A percentile compares a stretch with the other conserved stretches of the same genome.
Evolutionary conservation across 1,284 basidiomycete genomes (phyloP).

Genomic region (Cutaneotrichosporon daszewskae): DNA sequence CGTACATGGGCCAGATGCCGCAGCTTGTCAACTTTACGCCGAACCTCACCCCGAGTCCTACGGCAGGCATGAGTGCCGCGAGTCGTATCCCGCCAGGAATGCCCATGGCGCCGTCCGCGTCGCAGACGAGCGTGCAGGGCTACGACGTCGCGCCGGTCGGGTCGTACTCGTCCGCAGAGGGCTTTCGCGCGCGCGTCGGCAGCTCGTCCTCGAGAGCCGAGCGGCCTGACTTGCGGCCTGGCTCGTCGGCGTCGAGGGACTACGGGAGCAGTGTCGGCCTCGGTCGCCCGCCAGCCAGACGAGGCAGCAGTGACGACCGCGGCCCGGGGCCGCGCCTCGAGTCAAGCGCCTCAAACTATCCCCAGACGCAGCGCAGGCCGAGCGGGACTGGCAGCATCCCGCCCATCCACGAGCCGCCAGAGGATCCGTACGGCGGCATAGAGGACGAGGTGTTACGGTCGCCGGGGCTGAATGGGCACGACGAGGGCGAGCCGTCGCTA

Average conservation of each 20-base stretch:
- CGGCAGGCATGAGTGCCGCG: no score
- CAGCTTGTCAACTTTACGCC: constrained; percentile 41
- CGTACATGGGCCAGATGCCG: constrained; percentile 54
- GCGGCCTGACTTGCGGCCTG: no score
- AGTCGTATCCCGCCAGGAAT: no score
- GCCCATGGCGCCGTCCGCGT: no score
- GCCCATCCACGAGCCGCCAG: not conserved
- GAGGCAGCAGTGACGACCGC: not conserved
- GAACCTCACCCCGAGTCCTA: no score
- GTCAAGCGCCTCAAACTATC: not conserved
- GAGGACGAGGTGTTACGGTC: constrained; percentile 6
- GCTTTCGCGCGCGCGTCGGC: no score
- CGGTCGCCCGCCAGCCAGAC: not conserved
- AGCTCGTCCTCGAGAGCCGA: no score
- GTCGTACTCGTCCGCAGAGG: no score
- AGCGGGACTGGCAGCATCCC: constrained; percentile 3
- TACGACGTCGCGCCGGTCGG: no score
- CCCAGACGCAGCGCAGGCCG: constrained; percentile 1
- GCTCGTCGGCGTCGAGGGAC: no score
- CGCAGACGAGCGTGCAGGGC: no score
- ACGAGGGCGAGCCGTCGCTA: not conserved
- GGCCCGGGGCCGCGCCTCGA: not conserved
- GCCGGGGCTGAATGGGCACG: not conserved
- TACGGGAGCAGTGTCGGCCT: no score
- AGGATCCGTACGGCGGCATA: constrained; percentile 8